Base-by-base conservation (phyloP, 257 asterid genomes). In the Perilla frutescens region DNA sequence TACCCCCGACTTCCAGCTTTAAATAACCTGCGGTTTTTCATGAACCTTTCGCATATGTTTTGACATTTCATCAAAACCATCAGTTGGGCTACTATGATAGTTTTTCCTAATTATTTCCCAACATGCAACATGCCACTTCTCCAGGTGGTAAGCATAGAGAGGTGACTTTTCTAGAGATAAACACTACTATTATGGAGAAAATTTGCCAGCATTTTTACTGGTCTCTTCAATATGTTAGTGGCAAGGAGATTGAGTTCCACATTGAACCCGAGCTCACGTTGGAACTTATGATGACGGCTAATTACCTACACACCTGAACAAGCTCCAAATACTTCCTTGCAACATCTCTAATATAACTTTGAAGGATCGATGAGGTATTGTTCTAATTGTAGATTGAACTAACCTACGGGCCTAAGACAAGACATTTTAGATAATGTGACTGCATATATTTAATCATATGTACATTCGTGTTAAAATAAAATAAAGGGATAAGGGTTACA, bases 91-190 rank as follows among this genome's bases (percentile, higher is more conserved):
- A n/a, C n/a, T n/a, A n/a, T n/a, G n/a, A n/a, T n/a, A n/a, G n/a
- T n/a, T n/a, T n/a, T n/a, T n/a, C n/a, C n/a, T n/a, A n/a, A n/a
- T n/a, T n/a, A n/a, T n/a, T n/a, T n/a, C n/a, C n/a, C n/a, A n/a
- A n/a, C n/a, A n/a, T 96, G 96, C 77, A 94, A 91, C 89, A 94
- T 94, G 98, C 97, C 83, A 91, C 98, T 72, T 94, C 98, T 70
- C 98, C 97, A 83, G 97, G 97, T 91, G 73, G 91, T 41, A 92
- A 90, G 77, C 93, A 81, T 62, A n/a, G n/a, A 32, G 93, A 86
- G 81, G 96, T 91, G 74, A 90, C 90, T 11, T 94, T 91, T 75
- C 97, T 97, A 1, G 97, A 94, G 88, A 94, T 94, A 73, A 88
- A 93, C 83, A 90, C 97, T 59, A 72, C 84, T 26, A 85, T 94